Base-by-base conservation (phyloP, 495 filamentous ascomycete genomes). In the Lophiostoma macrostomum region DNA sequence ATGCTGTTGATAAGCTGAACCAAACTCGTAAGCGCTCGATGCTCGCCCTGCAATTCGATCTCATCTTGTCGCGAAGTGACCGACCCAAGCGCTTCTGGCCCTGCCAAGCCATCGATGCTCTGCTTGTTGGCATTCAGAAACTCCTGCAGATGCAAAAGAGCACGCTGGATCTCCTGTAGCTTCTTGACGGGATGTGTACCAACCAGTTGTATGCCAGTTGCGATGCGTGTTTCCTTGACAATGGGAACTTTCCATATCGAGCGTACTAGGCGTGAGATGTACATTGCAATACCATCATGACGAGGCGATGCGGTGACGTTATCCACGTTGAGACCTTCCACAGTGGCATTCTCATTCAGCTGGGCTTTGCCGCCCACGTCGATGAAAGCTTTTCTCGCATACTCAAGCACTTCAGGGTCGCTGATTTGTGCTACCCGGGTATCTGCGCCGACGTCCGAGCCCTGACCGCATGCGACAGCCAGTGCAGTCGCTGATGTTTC, bases 391-490 rank as follows among this genome's bases (percentile, higher is more conserved):
- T 85, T 85, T 52, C 90, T 81, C 4, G 93, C 93, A 37, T 81
- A 78, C 58, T 93, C 88, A 18, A 91, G 73, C 18, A 95, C 84
- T 30, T 86, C 78, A 1, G 86, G 85, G 61, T 96, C 93, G n/a
- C 79, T 84, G 43, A 89, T 77, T 44, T 75, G 77, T 0, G 80
- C 77, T 0, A 89, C 73, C 40, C 88, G 80, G 20, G 80, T 75
- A 46, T 89, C 86, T 0, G 83, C 75, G 0, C 82, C 80, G 36
- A 90, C 76, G 60, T 91, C 89, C 19, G 83, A 79, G 14, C 87
- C 90, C 66, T 95, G 89, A 11, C 91, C 90, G 66, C 93, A 99
- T 12, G 90, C 90, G n/a, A 97, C 93, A 7, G 94, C 94, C 18
- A 99, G 76, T 8, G 94, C 89, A 45, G 90, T 91, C 0, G 94